A percentile compares a stretch with the other conserved stretches of the same genome.
Evolutionary conservation across 2,329 filamentous ascomycete genomes (phyloP).

Genomic region (Fusarium neocosmosporiellum): DNA sequence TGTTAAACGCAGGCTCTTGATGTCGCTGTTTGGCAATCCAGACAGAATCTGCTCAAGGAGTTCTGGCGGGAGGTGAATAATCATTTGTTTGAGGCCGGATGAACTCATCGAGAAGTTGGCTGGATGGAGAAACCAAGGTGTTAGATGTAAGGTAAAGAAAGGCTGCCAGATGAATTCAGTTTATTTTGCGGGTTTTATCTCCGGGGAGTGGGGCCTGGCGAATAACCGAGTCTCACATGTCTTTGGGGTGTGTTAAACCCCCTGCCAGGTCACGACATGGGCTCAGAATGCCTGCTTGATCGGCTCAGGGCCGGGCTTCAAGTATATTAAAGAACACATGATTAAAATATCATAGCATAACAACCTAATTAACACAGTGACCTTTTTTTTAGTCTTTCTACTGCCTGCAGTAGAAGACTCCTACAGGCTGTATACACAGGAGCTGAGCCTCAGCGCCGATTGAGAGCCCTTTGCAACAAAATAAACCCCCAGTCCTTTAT

Average conservation of each 20-base stretch:
- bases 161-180: not conserved
- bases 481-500: not conserved
- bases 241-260: not conserved
- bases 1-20: slow-evolving; percentile 11
- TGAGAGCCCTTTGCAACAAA: not conserved
- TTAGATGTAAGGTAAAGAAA: not conserved
- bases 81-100: not conserved
- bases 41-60: not conserved
- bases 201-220: not conserved
- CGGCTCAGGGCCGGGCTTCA: not conserved
- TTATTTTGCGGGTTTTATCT: not conserved
- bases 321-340: not conserved
- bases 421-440: not conserved
- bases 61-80: slow-evolving; percentile 2
- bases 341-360: not conserved
- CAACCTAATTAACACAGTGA: too few relatives aligned
- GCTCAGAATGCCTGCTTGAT: not conserved
- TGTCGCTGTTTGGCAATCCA: slow-evolving; percentile 6
- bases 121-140: not conserved
- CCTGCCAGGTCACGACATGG: not conserved
- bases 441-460: not conserved
- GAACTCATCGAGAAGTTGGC: not conserved
- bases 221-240: not conserved
- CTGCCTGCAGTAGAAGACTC: not conserved
- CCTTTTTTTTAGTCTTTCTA: not conserved